A percentile compares a stretch with the other conserved stretches of the same genome.
Evolutionary conservation across 2,329 filamentous ascomycete genomes (phyloP).

Genomic region (Hypoxylon sp.): DNA sequence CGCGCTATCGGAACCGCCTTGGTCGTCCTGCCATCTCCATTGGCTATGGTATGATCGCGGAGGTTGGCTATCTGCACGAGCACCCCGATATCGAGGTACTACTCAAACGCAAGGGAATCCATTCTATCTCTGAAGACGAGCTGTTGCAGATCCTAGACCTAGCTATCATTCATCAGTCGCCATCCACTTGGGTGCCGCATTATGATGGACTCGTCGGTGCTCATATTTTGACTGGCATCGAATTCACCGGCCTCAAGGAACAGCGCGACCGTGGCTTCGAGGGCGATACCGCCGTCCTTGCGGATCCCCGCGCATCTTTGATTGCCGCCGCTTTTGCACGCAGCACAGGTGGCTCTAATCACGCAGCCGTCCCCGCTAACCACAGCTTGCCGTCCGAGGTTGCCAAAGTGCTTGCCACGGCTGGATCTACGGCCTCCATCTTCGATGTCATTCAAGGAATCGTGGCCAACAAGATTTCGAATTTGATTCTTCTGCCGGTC

Average conservation of each 20-base stretch:
- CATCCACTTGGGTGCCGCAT: neutral
- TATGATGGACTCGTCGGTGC: constrained; percentile 24
- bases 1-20: constrained; percentile 46
- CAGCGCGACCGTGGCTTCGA: constrained; percentile 43
- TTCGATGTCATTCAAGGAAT: neutral
- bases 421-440: neutral
- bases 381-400: neutral
- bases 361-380: neutral
- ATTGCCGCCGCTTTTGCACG: constrained; percentile 32
- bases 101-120: constrained; percentile 40
- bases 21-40: constrained; percentile 47
- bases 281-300: constrained; percentile 11
- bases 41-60: constrained; percentile 53
- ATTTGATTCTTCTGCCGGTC: constrained; percentile 8
- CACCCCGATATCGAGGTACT: constrained; percentile 45
- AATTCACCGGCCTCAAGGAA: constrained; percentile 41
- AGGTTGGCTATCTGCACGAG: constrained; percentile 52
- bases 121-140: constrained; percentile 42
- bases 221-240: constrained; percentile 49
- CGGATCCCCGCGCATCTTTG: constrained; percentile 42
- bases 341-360: neutral
- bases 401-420: neutral
- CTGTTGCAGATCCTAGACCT: constrained; percentile 47
- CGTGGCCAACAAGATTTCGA: neutral
- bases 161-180: constrained; percentile 34